Evolutionary conservation across 805 yeast genomes (phyloP), one percentile per base, ranked within the genome.

Genomic region (Monosporozyma solicola): DNA sequence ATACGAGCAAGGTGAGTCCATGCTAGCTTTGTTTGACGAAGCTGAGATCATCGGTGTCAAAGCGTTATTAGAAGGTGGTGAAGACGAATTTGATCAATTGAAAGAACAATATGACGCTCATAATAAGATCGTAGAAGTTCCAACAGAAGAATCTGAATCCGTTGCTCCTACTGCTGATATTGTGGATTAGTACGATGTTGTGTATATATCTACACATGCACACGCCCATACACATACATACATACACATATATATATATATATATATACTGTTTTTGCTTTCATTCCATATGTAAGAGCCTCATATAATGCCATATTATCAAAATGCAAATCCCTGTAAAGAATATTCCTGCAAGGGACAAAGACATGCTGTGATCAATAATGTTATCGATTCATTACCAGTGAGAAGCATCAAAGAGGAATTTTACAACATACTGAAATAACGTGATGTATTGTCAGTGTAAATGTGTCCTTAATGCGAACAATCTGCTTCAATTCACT

Each of bases 1-100:
- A 24, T 74, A 91, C 3, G 85, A 77, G 10, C 91, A 87, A 41
- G 97, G 97, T 5, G 98, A 92, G 66, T 67, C 71, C 8, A 75
- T 87, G 7, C 77, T 92, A 59, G 91, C 83, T 55, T 66, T 80
- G 50, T 83, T 92, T 63, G 85, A 88, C 59, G 81, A 84, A 61
- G 85, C 90, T 62, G 90, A 87, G 10, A 90, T 89, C 33, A 83
- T 92, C 62, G 89, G 92, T 37, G 82, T 92, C 41, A 86, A 83
- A 59, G 95, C 85, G 0, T 70, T 84, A 39, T 68, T 86, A 51
- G 94, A 87, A 59, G 80, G 85, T 64, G 80, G 85, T 43, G 90
- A 85, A 63, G 73, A 78, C 22, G 87, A 87, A 53, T 87, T 85
- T 67, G 72, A 78, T 54, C 77, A 80, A 53, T 71, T 79, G 49